phyloP scores from a whole-genome alignment of 2,329 filamentous ascomycete genomes.

The Fusarium marasasianum region DNA sequence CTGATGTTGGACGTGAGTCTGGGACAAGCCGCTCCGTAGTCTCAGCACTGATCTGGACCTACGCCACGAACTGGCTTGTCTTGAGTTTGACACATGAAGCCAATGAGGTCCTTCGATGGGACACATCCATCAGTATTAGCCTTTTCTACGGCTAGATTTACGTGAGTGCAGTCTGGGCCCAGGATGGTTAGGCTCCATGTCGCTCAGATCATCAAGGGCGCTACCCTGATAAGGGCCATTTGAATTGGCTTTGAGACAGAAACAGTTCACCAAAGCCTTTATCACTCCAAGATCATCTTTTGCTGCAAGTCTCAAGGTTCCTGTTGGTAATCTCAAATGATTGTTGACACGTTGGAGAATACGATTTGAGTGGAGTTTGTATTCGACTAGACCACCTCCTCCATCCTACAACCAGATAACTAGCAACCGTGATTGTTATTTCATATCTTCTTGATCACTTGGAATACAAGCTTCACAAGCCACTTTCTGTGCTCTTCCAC shows the following conservation, averaged over 20 bases:
- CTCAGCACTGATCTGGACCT: neutral
- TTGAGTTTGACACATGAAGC: neutral
- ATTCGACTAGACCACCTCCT: neutral
- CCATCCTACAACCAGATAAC: accelerated
- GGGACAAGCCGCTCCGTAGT: neutral
- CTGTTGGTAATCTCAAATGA: neutral
- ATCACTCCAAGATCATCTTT: accelerated
- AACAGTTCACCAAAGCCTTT: neutral
- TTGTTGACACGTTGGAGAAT: neutral
- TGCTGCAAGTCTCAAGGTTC: accelerated
- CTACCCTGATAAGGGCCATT: neutral
- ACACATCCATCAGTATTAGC: accelerated
- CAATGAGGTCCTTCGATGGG: accelerated
- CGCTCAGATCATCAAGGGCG: neutral
- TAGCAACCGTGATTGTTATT: accelerated
- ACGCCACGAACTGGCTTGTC: neutral
- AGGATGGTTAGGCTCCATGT: neutral
- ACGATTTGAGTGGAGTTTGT: neutral
- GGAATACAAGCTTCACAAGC: slow-evolving; percentile 3
- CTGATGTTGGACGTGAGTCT: no score
- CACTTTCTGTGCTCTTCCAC: slow-evolving; percentile 1
- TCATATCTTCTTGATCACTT: neutral
- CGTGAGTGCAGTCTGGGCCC: neutral
- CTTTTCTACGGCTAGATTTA: neutral
- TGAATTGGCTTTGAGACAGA: neutral